A percentile compares a stretch with the other conserved stretches of the same genome.
phyloP scores from a whole-genome alignment of 2,329 filamentous ascomycete genomes.

The Sporothrix euskadiensis region DNA sequence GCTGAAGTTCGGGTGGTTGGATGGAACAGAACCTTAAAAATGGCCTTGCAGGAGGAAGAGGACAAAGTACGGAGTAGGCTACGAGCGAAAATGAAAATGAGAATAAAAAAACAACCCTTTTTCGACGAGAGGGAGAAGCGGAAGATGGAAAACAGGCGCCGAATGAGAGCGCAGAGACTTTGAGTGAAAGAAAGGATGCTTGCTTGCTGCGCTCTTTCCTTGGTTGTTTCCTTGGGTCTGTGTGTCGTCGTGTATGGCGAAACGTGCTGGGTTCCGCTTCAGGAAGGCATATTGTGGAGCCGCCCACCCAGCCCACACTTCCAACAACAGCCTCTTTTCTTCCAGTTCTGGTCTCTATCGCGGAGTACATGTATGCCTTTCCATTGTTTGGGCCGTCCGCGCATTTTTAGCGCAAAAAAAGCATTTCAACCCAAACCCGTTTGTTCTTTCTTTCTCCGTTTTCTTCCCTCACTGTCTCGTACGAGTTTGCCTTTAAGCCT shows the following conservation, averaged over 20 bases:
- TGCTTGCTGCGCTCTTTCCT: constrained; percentile 2
- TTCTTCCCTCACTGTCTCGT: neutral
- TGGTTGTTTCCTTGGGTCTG: neutral
- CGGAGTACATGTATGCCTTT: too few relatives aligned
- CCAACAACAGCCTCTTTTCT: neutral
- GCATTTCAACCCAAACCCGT: neutral
- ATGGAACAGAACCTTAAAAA: constrained; percentile 11
- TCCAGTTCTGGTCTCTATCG: neutral
- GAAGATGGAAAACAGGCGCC: neutral
- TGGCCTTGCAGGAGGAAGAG: constrained; percentile 10
- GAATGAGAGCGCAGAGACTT: neutral
- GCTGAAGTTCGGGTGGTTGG: neutral
- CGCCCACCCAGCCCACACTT: neutral
- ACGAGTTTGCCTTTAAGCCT: neutral
- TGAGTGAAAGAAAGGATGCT: neutral
- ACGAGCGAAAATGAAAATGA: neutral
- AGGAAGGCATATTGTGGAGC: constrained; percentile 13
- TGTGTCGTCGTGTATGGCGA: neutral
- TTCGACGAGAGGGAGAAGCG: neutral
- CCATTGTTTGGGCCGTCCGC: neutral
- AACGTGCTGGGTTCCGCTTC: constrained; percentile 11
- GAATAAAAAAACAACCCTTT: neutral
- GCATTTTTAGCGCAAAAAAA: neutral
- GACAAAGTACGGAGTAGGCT: neutral
- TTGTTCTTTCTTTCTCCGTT: neutral